These are phyloP conservation scores for Hygrophoropsis aurantiaca DNA, from an alignment of 768 basidiomycete genomes.

Conservation along the genomic window DNA sequence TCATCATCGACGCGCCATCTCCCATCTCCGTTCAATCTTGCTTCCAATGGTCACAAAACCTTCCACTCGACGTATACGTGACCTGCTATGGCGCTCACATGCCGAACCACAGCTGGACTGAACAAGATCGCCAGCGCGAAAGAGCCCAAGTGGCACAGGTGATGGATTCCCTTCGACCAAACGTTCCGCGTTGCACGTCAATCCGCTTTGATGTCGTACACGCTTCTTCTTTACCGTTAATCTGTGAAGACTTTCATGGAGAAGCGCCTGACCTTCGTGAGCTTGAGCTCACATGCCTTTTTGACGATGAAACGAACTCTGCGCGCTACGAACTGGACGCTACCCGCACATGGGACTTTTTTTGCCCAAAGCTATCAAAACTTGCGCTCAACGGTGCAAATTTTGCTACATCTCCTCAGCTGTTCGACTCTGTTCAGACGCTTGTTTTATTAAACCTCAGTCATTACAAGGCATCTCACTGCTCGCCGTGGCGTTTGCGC, in stretches of 20 bases:
- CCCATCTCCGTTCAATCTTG: background rate
- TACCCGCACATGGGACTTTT: background rate
- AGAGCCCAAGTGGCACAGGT: background rate
- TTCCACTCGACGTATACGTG: slow-evolving; percentile 4
- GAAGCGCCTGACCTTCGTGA: too few species aligned
- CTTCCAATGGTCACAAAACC: slow-evolving; percentile 6
- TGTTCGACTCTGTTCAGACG: too few species aligned
- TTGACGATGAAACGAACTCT: too few species aligned
- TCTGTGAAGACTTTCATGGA: too few species aligned
- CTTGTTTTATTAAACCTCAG: too few species aligned
- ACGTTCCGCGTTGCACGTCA: background rate
- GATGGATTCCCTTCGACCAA: background rate
- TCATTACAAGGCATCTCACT: too few species aligned
- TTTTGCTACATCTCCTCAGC: background rate
- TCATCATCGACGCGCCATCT: background rate
- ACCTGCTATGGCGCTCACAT: background rate
- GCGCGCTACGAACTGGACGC: too few species aligned
- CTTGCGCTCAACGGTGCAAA: slow-evolving; percentile 7
- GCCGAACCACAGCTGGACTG: background rate
- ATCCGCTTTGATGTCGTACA: background rate
- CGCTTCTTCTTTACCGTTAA: background rate
- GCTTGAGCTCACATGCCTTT: too few species aligned
- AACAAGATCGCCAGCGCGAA: background rate
- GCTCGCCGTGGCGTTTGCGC: too few species aligned
- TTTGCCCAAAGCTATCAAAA: background rate